Base-by-base conservation (phyloP, 2,329 filamentous ascomycete genomes). In the Pyricularia pennisetigena region DNA sequence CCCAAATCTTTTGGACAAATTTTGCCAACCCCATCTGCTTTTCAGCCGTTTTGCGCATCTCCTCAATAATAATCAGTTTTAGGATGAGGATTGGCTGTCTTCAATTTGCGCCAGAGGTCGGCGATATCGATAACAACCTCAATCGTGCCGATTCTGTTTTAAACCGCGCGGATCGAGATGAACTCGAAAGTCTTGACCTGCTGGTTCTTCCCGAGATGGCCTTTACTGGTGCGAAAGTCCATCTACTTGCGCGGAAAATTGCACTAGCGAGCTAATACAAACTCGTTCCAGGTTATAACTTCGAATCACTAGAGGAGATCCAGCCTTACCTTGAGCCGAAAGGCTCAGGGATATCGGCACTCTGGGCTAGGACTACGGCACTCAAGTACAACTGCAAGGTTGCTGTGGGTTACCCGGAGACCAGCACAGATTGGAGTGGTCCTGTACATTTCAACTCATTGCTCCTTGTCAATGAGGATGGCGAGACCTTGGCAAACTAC, bases 141-240 rank as follows among this genome's bases (percentile, higher is more conserved):
- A 85, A 84, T 71, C 84, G 84, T 24, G 91, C 91, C 69, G 87
- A 93, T 71, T 77, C 82, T 0, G 82, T 94, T 4, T 78, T 94
- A 10, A 81, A 78, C 23, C 80, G 75, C 29, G 83, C 85, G 0
- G 78, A 82, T 6, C 78, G 82, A 0, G 77, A 83, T 1, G 79
- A 85, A 16, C 68, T 93, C 2, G 89, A 92, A 72, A 79, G 83
- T 20, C 64, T 94, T 1, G 90, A 93, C 74, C 82, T 94, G 35
- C 80, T 95, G 0, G 86, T 94, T 0, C 79, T 94, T 0, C 91
- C 92, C 0, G 92, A 94, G 75, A 79, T 94, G 76, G 90, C 91
- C 1, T 93, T 94, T 74, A 84, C 87, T 69, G 89, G 89, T 91
- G 78, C 26, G 35, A 66, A 6, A 57, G n/a, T 41, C 24, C 65